Base-by-base conservation (phyloP, 1,284 basidiomycete genomes). In the Schizophyllum commune region DNA sequence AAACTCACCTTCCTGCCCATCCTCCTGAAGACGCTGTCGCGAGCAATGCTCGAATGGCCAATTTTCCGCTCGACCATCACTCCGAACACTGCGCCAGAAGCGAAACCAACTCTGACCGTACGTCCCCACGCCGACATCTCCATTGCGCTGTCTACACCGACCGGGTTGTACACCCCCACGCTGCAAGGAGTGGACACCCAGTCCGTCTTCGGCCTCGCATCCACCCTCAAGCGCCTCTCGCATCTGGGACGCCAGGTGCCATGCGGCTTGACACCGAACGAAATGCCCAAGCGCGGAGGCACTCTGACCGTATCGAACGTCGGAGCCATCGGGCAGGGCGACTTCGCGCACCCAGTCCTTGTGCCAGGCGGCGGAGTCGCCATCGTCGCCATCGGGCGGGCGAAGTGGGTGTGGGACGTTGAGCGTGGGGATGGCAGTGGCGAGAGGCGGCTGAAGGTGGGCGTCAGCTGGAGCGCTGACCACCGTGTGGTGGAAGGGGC, bases 401-500 rank as follows among this genome's bases (percentile, higher is more conserved):
- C 92, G n/a, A 82, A 80, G 67, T 94, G 91, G 91, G 79, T 81
- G n/a, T 87, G 79, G 85, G 89, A 91, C 68, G 85, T 86, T 32
- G 55, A 62, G 62, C 22, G 64, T 64, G 65, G 67, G 8, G 65
- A 67, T 39, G 72, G 69, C 39, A 68, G 72, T 20, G 89, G 87
- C 0, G 81, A 85, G 67, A 74, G 82, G 62, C 80, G 92, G 66
- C 73, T 96, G 63, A 86, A 87, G 74, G 75, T 93, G 57, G 83
- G 85, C 21, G 82, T 94, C 2, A 91, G 89, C 63, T 96, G 93
- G 90, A 88, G 86, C 66, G 95, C 90, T 33, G 95, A 97, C 72
- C 95, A 97, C 77, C 77, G 95, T 19, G 86, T 96, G 5, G 88
- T 96, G 7, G 94, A 97, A 72, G 95, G 95, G 5, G 94, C 94